phyloP scores from a whole-genome alignment of 495 filamentous ascomycete genomes.

The Diplogelasinospora grovesii region DNA sequence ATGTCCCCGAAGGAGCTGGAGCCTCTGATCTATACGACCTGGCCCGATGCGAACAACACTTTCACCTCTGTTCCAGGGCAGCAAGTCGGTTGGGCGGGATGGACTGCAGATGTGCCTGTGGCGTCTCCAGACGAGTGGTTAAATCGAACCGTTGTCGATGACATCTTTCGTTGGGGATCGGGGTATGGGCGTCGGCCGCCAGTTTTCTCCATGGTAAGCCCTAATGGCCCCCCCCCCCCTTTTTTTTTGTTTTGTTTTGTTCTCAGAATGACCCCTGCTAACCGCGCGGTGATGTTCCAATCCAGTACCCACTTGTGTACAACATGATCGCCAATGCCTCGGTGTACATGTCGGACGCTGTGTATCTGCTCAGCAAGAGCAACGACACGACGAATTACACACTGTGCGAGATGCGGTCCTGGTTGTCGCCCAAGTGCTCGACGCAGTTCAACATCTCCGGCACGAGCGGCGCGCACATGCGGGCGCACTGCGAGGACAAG shows the following conservation, averaged over 20 bases:
- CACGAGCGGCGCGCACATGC: conserved; percentile 47
- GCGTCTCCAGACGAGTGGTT: conserved; percentile 29
- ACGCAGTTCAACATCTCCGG: conserved; percentile 54
- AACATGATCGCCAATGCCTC: conserved; percentile 60
- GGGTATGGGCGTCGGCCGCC: conserved; percentile 48
- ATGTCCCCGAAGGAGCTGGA: conserved; percentile 49
- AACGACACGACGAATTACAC: conserved; percentile 41
- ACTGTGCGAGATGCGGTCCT: conserved; percentile 55
- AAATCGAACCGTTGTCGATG: conserved; percentile 58
- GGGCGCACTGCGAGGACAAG: conserved; percentile 50
- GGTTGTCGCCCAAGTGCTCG: conserved; percentile 52
- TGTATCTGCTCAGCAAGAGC: conserved; percentile 60
- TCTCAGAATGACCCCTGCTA: neutral
- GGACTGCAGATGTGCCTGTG: conserved; percentile 23
- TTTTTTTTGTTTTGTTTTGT: neutral
- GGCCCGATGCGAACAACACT: conserved; percentile 40
- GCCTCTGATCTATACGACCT: conserved; percentile 55
- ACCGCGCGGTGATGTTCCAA: neutral
- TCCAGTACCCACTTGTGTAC: conserved; percentile 45
- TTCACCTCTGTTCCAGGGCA: conserved; percentile 16
- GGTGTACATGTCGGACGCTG: conserved; percentile 32
- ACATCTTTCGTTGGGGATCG: conserved; percentile 58
- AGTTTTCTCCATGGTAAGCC: conserved; percentile 51
- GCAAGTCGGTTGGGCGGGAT: conserved; percentile 15
- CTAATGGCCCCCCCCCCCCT: no score